phyloP scores from a whole-genome alignment of 2,329 filamentous ascomycete species.

The Fusarium oxysporum region DNA sequence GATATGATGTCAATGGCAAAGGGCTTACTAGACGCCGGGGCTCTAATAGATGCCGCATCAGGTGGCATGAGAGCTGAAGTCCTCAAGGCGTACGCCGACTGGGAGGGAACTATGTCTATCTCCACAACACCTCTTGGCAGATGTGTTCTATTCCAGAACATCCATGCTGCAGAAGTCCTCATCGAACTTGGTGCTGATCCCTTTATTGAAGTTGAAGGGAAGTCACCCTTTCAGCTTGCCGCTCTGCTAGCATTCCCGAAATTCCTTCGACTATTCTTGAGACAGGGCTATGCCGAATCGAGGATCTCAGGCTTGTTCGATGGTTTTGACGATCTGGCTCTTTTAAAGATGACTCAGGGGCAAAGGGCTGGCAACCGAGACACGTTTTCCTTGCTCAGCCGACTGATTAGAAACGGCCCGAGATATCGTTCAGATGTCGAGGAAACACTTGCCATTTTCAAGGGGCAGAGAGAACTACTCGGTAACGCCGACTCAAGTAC shows the following conservation, averaged over 20 bases:
- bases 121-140: background rate
- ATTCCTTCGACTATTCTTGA: background rate
- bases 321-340: background rate
- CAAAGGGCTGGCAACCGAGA: background rate
- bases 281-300: background rate
- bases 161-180: background rate
- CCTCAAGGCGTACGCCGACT: background rate
- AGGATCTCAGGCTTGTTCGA: fast-evolving
- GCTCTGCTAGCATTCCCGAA: background rate
- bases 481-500: fast-evolving
- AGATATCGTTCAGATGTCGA: background rate
- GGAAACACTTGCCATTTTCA: background rate
- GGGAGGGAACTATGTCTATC: background rate
- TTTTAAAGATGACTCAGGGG: background rate
- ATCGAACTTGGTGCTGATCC: background rate
- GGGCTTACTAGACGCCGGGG: background rate
- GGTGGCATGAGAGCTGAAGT: background rate
- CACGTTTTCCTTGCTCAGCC: background rate
- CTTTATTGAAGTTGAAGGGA: background rate
- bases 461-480: background rate
- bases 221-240: background rate
- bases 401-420: background rate
- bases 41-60: background rate
- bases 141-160: background rate
- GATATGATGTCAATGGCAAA: background rate